Conservation (phyloP, 768 basidiomycete species). For the Kwoniella bestiolae region DNA sequence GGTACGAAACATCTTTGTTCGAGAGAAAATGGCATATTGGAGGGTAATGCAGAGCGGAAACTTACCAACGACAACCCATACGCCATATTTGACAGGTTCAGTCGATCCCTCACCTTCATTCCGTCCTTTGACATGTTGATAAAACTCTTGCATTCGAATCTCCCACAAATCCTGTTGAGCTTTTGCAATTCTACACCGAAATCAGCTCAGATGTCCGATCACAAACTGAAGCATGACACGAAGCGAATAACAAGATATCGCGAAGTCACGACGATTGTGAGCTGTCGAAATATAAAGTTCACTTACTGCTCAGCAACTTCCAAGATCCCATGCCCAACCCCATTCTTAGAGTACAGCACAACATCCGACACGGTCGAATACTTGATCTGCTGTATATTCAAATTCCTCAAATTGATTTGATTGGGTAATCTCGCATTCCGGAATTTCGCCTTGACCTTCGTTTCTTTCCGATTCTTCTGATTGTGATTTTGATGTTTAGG, state of each 20-base stretch:
- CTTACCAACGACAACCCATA: conserved; percentile 55
- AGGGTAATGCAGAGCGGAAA: too few relatives aligned
- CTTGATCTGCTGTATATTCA: conserved; percentile 57
- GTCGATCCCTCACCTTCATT: conserved; percentile 35
- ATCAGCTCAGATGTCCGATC: too few relatives aligned
- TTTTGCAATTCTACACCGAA: conserved; percentile 43
- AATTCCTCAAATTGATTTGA: conserved; percentile 54
- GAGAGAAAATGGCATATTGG: too few relatives aligned
- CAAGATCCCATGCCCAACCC: conserved; percentile 44
- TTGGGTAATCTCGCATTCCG: conserved; percentile 42
- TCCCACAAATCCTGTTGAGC: conserved; percentile 53
- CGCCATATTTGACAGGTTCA: conserved; percentile 54
- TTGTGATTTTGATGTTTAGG: conserved; percentile 15
- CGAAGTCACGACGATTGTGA: too few relatives aligned
- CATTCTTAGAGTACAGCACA: conserved; percentile 49
- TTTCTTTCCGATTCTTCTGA: not conserved
- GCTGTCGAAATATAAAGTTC: too few relatives aligned
- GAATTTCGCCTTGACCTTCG: conserved; percentile 29
- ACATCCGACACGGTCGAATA: conserved; percentile 58
- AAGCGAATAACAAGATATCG: too few relatives aligned
- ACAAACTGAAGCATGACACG: too few relatives aligned
- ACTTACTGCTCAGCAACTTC: conserved; percentile 50
- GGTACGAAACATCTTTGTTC: too few relatives aligned
- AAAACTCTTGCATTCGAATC: conserved; percentile 44
- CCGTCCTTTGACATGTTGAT: conserved; percentile 20